phyloP scores from a whole-genome alignment of 352 stramenopile species.

The Peronospora tabacina region DNA sequence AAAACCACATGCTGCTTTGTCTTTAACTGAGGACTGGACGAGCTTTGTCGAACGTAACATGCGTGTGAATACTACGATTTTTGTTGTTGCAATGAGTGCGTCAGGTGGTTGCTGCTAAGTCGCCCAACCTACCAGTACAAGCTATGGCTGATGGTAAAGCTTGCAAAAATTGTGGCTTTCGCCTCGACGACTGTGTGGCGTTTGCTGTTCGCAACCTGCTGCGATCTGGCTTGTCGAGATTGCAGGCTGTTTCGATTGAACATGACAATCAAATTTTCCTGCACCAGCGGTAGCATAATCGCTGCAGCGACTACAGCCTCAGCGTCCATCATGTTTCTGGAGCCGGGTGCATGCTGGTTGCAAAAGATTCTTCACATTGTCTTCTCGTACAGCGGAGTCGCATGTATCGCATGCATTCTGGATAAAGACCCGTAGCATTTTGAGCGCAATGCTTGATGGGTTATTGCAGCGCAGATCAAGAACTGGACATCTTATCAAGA shows the following conservation, averaged over 20 bases:
- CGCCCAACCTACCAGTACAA: slow-evolving; percentile 55
- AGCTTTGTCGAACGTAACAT: slow-evolving; percentile 38
- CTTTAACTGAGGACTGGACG: slow-evolving; percentile 50
- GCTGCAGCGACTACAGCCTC: no score
- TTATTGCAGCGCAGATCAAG: no score
- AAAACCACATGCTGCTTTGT: slow-evolving; percentile 39
- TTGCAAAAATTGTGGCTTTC: slow-evolving; percentile 28
- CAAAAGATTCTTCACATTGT: no score
- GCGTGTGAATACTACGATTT: slow-evolving; percentile 34
- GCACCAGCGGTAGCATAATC: no score
- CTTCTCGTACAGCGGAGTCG: no score
- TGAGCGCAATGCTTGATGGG: not conserved
- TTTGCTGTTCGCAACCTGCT: slow-evolving; percentile 34
- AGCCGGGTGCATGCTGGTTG: no score
- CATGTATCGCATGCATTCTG: not conserved
- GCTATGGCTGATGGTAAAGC: slow-evolving; percentile 31
- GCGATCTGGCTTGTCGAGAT: no score
- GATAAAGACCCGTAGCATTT: not conserved
- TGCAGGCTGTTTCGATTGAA: no score
- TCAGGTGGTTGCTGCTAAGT: slow-evolving; percentile 42
- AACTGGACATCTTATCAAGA: not conserved
- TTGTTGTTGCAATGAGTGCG: slow-evolving; percentile 65
- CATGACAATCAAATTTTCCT: no score
- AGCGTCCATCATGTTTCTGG: no score
- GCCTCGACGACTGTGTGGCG: slow-evolving; percentile 61